A percentile compares a stretch with the other conserved stretches of the same genome.
Evolutionary conservation across 2,329 filamentous ascomycete species (phyloP).

Genomic region (Verticillium klebahnii): DNA sequence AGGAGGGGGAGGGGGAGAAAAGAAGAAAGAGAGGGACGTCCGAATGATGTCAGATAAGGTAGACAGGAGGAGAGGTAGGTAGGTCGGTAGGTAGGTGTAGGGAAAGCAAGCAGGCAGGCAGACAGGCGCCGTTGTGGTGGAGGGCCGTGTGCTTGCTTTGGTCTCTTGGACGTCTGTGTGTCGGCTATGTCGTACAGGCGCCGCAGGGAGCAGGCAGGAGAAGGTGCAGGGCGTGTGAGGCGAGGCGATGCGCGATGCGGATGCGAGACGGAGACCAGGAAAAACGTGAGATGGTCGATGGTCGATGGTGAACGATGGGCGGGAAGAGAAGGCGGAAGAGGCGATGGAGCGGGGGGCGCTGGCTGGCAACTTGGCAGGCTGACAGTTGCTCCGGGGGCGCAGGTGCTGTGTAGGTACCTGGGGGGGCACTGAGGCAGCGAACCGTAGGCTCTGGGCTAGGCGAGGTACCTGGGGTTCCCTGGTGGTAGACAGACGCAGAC

Average conservation of each 20-base stretch:
- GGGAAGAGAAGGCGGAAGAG: neutral
- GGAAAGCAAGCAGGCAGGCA: neutral
- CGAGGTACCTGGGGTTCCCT: too few species aligned
- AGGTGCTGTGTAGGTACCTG: neutral
- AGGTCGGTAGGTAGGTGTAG: neutral
- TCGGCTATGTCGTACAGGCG: neutral
- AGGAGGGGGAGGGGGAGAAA: neutral
- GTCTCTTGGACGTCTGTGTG: neutral
- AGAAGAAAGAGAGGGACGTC: neutral
- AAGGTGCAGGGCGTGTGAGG: neutral
- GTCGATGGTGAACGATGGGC: neutral
- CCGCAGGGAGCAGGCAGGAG: neutral
- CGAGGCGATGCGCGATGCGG: neutral
- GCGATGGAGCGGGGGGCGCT: neutral
- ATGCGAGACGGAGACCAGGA: neutral
- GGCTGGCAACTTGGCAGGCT: neutral
- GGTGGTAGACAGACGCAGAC: too few species aligned
- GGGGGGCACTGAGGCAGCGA: neutral
- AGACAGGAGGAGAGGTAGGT: neutral
- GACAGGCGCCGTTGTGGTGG: neutral
- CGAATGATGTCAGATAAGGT: conserved; percentile 1
- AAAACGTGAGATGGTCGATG: neutral
- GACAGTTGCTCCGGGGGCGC: neutral
- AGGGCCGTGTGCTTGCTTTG: neutral
- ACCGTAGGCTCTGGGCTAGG: neutral